Evolutionary conservation across 2,329 filamentous ascomycete species (phyloP), one percentile per base, ranked within the genome.

Genomic region (Fusarium phyllophilum): DNA sequence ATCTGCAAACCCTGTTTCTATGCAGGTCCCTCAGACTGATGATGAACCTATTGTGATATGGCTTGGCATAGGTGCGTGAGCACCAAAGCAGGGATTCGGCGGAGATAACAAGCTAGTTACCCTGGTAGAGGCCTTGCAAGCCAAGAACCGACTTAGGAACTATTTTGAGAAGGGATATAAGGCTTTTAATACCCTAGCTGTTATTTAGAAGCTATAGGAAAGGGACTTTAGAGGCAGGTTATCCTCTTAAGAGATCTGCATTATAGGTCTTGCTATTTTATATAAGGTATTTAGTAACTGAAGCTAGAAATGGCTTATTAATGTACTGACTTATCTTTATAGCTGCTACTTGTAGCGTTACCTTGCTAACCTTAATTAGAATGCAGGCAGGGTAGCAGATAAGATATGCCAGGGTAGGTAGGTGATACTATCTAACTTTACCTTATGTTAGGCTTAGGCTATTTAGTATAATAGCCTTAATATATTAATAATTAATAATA

Each of bases 361-460:
- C 41, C 22, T 42, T 42, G 11, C 5, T 42, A 24, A 42, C 14
- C 5, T 42, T 24, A 17, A 42, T 11, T 17, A 11, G 2, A 42
- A 42, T 24, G 0, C 1, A 24, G 6, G 41, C 1, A 44, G 0
- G n/a, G n/a, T 24, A 15, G 9, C 2, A 44, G 0, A 44, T 12
- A 44, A 44, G 6, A 44, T 44, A 6, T 8, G 6, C 0, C 1
- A 24, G 6, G 3, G 14, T 42, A 3, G 9, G 8, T 3, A 24
- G n/a, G 14, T 1, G 11, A 44, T 12, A 17, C 41, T 44, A 44
- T 44, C 1, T 44, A 44, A n/a, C n/a, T 56, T 44, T 24, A 44
- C n/a, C 1, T 1, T 44, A 17, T 17, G 11, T 24, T 44, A 44
- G 0, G 41, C 41, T 44, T 24, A 44, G n/a, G 41, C 41, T 0